A percentile compares a stretch with the other conserved stretches of the same genome.
phyloP scores from a whole-genome alignment of 73 alveolate species.

The Paramecium pentaurelia region DNA sequence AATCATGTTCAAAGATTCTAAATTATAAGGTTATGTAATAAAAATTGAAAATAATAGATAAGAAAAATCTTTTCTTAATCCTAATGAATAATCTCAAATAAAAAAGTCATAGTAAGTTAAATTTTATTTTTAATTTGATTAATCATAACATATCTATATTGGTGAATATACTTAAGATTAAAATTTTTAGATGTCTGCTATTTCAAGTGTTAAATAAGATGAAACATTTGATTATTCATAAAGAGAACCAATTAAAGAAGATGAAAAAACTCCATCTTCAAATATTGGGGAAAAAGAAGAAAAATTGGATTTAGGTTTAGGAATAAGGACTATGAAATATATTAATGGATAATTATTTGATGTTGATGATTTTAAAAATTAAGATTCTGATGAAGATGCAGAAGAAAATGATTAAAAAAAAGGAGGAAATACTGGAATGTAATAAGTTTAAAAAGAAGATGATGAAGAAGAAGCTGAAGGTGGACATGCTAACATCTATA shows the following conservation, averaged over 20 bases:
- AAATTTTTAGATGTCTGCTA: constrained; percentile 44
- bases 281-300: not conserved
- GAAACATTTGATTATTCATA: constrained; percentile 51
- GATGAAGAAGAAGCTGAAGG: constrained; percentile 52
- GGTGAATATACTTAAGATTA: not conserved
- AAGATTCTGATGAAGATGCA: constrained; percentile 49
- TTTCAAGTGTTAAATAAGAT: constrained; percentile 45
- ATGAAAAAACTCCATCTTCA: constrained; percentile 29
- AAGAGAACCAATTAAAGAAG: constrained; percentile 46
- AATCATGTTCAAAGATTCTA: constrained; percentile 27
- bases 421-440: not conserved
- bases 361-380: constrained; percentile 56
- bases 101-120: not conserved
- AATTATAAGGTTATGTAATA: constrained; percentile 48
- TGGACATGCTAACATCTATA: constrained; percentile 57
- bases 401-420: constrained; percentile 48
- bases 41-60: constrained; percentile 32
- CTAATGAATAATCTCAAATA: not conserved
- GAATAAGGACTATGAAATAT: constrained; percentile 45
- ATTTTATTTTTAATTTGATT: constrained; percentile 7
- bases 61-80: not conserved
- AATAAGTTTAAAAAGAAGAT: not conserved
- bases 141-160: not conserved
- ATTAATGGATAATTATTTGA: constrained; percentile 41
- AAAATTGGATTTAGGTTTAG: constrained; percentile 39